A percentile compares a stretch with the other conserved stretches of the same genome.
Conservation (phyloP, 768 basidiomycete genomes). For the Rhodosporidiobolus odoratus region DNA sequence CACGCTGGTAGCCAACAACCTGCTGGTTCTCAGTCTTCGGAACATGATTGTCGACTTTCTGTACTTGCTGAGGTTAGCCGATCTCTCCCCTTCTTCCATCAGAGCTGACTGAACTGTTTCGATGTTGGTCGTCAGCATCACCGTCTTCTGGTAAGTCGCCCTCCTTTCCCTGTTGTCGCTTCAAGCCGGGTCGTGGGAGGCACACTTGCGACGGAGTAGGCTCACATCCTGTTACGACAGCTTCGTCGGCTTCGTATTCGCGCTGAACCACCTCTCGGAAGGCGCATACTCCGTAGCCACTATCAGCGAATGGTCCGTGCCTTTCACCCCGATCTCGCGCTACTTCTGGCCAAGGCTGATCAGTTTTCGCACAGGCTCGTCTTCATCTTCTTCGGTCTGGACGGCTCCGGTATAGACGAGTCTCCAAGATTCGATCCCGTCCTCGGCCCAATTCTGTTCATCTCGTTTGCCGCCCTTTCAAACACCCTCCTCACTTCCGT, state of each 20-base stretch:
- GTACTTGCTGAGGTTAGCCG: constrained; percentile 41
- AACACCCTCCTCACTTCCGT: constrained; percentile 81
- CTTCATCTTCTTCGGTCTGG: constrained; percentile 73
- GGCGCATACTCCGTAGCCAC: constrained; percentile 27
- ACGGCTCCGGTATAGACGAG: constrained; percentile 76
- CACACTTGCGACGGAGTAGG: no score
- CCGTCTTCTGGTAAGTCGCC: constrained; percentile 60
- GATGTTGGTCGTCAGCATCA: constrained; percentile 42
- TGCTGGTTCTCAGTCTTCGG: constrained; percentile 54
- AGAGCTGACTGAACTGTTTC: background rate
- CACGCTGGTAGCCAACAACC: constrained; percentile 67
- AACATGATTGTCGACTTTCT: constrained; percentile 89
- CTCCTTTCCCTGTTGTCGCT: background rate
- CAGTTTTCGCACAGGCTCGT: constrained; percentile 40
- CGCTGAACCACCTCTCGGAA: constrained; percentile 38
- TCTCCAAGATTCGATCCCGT: constrained; percentile 71
- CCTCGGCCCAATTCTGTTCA: constrained; percentile 79
- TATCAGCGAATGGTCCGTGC: constrained; percentile 33
- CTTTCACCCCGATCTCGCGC: rapidly evolving
- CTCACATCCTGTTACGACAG: background rate
- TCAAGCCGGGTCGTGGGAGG: background rate
- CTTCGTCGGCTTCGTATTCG: constrained; percentile 39
- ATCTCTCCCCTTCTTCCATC: background rate
- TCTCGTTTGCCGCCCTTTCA: constrained; percentile 78
- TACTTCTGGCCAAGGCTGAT: background rate